These are phyloP conservation scores for Crepidotus variabilis DNA, from an alignment of 768 basidiomycete species.

Conservation along the genomic window DNA sequence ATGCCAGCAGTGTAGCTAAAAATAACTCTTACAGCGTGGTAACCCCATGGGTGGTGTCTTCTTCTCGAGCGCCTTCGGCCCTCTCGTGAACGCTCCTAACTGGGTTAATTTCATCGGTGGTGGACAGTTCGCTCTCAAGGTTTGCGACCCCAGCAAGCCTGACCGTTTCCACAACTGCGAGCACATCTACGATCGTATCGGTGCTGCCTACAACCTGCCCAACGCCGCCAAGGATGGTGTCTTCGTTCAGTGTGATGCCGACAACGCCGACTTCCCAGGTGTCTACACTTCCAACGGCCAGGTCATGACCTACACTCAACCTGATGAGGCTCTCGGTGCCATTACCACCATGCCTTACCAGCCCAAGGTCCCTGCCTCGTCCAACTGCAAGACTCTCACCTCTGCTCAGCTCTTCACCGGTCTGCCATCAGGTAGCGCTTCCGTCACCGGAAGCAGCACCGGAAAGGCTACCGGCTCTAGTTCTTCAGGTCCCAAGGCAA, in stretches of 20 bases:
- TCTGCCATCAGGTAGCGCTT: conserved; percentile 12
- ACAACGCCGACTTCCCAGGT: conserved; percentile 62
- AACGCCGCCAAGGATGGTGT: conserved; percentile 50
- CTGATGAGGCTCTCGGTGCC: conserved; percentile 36
- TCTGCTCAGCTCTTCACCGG: conserved; percentile 25
- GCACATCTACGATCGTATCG: conserved; percentile 73
- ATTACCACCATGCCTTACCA: conserved; percentile 40
- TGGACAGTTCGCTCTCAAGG: conserved; percentile 60
- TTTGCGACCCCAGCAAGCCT: conserved; percentile 51
- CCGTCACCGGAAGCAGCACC: neutral
- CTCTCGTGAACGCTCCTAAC: conserved; percentile 53
- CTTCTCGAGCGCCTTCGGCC: conserved; percentile 54
- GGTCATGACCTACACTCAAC: conserved; percentile 40
- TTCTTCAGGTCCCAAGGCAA: neutral
- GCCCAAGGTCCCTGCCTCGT: conserved; percentile 34
- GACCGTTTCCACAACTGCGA: conserved; percentile 56
- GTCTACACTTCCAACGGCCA: conserved; percentile 36
- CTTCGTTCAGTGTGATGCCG: conserved; percentile 64
- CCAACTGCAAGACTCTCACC: conserved; percentile 28
- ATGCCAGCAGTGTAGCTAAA: neutral
- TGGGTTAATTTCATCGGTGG: conserved; percentile 74
- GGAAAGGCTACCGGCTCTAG: neutral
- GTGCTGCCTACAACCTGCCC: conserved; percentile 69
- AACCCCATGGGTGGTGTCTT: conserved; percentile 72
- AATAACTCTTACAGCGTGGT: conserved; percentile 46